Evolutionary conservation across 495 filamentous ascomycete species (phyloP).

Genomic region (Rostrohypoxylon terebratum): DNA sequence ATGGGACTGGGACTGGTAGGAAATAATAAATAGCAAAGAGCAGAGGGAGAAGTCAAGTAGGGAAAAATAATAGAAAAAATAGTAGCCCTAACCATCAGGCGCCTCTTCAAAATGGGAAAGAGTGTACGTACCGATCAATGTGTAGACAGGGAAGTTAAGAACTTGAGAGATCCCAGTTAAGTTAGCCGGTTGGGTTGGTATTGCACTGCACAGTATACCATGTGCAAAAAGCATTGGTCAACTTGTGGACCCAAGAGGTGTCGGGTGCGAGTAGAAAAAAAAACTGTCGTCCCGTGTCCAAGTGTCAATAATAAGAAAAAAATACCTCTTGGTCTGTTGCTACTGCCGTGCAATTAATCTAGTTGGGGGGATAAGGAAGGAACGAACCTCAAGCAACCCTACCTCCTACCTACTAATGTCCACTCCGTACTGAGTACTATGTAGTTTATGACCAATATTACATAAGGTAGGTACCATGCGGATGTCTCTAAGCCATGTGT

Average conservation of each 20-base stretch:
- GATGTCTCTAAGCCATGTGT: neutral
- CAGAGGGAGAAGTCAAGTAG: neutral
- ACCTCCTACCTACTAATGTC: neutral
- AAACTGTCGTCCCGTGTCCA: constrained; percentile 2
- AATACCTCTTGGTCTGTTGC: neutral
- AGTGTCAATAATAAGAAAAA: constrained; percentile 13
- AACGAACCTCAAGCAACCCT: constrained; percentile 5
- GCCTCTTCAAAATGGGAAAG: constrained; percentile 9
- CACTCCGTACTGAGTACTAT: too few relatives aligned
- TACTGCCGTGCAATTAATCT: neutral
- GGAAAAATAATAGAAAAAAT: neutral
- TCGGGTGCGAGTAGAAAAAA: neutral
- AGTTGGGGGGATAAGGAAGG: neutral
- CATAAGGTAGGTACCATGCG: too few relatives aligned
- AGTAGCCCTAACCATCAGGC: constrained; percentile 3
- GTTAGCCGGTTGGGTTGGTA: constrained; percentile 1
- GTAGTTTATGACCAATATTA: too few relatives aligned
- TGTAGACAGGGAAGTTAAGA: constrained; percentile 28
- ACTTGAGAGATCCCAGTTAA: constrained; percentile 8
- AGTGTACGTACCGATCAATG: constrained; percentile 15
- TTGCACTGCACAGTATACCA: neutral
- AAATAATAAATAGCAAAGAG: neutral
- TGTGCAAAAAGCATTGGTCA: constrained; percentile 1
- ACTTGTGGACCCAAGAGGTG: neutral
- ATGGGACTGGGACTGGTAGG: neutral